Conservation (phyloP, 1,284 basidiomycete genomes). For the Irpex sp. region DNA sequence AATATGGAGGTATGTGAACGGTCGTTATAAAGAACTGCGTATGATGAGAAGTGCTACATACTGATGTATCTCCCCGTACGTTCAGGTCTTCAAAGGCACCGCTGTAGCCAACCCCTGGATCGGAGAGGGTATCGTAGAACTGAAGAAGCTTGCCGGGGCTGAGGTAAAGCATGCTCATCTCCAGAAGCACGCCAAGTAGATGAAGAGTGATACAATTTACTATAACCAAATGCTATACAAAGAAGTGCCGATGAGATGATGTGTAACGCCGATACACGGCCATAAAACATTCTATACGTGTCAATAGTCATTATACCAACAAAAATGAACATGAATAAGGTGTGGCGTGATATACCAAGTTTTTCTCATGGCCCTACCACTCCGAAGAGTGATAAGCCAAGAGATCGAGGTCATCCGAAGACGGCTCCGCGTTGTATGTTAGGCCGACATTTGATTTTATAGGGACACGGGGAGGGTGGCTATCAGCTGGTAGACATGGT, state of each 20-base stretch:
- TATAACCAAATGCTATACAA: too few species aligned
- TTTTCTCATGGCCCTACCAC: not conserved
- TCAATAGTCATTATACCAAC: too few species aligned
- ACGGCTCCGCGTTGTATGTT: slow-evolving; percentile 16
- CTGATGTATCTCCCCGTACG: not conserved
- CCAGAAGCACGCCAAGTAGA: not conserved
- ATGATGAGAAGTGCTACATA: not conserved
- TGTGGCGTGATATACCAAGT: not conserved
- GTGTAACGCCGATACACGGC: too few species aligned
- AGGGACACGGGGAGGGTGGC: not conserved
- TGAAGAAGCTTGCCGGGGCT: not conserved
- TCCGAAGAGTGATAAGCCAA: slow-evolving; percentile 35
- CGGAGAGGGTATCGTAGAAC: not conserved
- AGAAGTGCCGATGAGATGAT: too few species aligned
- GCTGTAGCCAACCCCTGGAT: not conserved
- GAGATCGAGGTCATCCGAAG: slow-evolving; percentile 52
- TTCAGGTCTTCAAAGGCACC: not conserved
- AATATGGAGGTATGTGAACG: not conserved
- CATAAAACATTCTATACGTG: too few species aligned
- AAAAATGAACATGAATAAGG: not conserved
- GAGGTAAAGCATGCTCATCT: not conserved
- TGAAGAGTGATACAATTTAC: not conserved
- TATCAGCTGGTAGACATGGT: not conserved
- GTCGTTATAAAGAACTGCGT: not conserved
- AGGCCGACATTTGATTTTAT: not conserved